Evolutionary conservation across 352 stramenopile species (phyloP).

Genomic region (Phytophthora ramorum): DNA sequence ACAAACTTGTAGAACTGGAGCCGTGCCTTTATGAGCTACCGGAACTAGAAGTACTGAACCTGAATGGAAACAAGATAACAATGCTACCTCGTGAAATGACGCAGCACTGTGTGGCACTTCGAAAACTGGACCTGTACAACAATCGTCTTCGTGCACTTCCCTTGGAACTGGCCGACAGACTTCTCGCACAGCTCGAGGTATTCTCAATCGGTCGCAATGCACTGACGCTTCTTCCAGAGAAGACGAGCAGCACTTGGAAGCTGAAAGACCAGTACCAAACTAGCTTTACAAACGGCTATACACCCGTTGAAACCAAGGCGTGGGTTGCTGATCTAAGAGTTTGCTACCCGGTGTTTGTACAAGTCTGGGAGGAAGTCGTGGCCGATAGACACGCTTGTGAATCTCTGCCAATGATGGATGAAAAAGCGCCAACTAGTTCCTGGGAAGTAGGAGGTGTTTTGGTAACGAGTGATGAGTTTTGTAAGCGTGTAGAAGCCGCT

Average conservation of each 20-base stretch:
- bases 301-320: slow-evolving; percentile 50
- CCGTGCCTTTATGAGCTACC: slow-evolving; percentile 55
- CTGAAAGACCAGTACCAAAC: slow-evolving; percentile 62
- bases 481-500: slow-evolving; percentile 37
- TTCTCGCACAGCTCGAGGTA: slow-evolving; percentile 65
- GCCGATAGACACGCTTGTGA: neutral
- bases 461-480: slow-evolving; percentile 54
- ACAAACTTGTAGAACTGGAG: slow-evolving; percentile 56
- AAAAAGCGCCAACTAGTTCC: neutral
- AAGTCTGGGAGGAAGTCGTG: slow-evolving; percentile 46
- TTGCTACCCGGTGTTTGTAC: slow-evolving; percentile 63
- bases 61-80: slow-evolving; percentile 55
- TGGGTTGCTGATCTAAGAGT: slow-evolving; percentile 55
- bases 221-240: slow-evolving; percentile 60
- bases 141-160: slow-evolving; percentile 65
- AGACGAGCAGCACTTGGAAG: slow-evolving; percentile 67
- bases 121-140: slow-evolving; percentile 70
- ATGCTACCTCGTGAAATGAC: slow-evolving; percentile 56
- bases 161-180: slow-evolving; percentile 49
- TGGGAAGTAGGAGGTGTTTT: neutral
- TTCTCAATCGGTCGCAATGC: slow-evolving; percentile 66
- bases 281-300: slow-evolving; percentile 61
- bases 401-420: neutral
- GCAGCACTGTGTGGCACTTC: slow-evolving; percentile 35
- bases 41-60: slow-evolving; percentile 59